These are phyloP conservation scores for Podaxis carcinomalis DNA, from an alignment of 768 basidiomycete species.

Conservation along the genomic window DNA sequence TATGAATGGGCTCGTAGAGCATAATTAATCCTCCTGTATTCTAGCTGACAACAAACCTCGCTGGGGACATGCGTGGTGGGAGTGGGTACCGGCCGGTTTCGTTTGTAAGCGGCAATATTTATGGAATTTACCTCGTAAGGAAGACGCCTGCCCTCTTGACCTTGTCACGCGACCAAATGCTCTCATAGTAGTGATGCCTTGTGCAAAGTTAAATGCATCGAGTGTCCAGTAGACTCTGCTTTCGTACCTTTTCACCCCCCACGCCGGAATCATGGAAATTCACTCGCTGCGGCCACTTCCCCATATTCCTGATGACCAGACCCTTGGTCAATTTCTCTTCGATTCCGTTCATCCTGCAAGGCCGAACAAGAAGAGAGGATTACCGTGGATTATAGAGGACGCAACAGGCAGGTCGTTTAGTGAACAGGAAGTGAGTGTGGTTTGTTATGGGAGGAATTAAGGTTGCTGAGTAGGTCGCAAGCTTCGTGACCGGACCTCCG, in stretches of 20 bases:
- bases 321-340: constrained; percentile 51
- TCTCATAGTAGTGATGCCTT: not conserved
- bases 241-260: not conserved
- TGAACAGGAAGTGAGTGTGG: constrained; percentile 34
- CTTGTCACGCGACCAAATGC: not conserved
- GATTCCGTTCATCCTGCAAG: constrained; percentile 38
- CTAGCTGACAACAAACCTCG: not conserved
- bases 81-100: not conserved
- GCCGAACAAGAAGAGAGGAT: constrained; percentile 27
- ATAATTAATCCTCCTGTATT: not conserved
- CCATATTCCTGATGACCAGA: constrained; percentile 45
- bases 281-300: constrained; percentile 23
- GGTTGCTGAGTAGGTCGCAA: constrained; percentile 15
- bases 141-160: not conserved
- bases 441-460: not conserved
- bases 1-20: not conserved
- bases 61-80: not conserved
- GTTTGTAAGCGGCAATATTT: not conserved
- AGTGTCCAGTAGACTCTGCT: not conserved
- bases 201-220: not conserved
- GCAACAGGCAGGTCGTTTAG: constrained; percentile 35
- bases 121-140: not conserved
- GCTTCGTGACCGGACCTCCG: constrained; percentile 43
- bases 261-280: constrained; percentile 23
- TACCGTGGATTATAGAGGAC: constrained; percentile 49